Base-by-base conservation (phyloP, 257 asterid species). In the Ocimum tenuiflorum region DNA sequence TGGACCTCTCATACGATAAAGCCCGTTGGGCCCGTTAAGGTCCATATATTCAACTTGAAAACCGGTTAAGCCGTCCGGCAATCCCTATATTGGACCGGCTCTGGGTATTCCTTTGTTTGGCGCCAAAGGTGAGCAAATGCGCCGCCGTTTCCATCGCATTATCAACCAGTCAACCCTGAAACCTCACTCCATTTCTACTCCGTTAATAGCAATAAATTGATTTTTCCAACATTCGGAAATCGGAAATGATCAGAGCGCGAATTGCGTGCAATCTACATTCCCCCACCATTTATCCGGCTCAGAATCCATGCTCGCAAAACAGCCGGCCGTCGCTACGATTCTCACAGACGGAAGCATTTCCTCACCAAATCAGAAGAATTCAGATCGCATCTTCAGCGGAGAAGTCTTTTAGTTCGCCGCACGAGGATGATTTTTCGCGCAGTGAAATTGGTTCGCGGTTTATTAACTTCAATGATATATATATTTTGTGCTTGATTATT, bases 171-270 rank as follows among this genome's bases (percentile, higher is more conserved):
- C n/a, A n/a, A n/a, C n/a, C n/a, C 12, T 18, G 17, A 5, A n/a
- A 60, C 7, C 49, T 43, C 66, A 2, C 10, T 19, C 60, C 19
- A 49, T 49, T 18, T 9, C 59, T 23, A 11, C 38, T 4, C 19
- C 9, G 62, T 52, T 10, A 52, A 4, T 45, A 23, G 38, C 7
- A 54, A 29, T 31, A 23, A 7, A 22, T 52, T 5, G 22, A 31
- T 33, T 66, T 1, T 2, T 13, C 14, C 39, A 36, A 5, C 38
- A 55, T n/a, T n/a, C n/a, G n/a, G n/a, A n/a, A n/a, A 6, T 48
- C 58, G 29, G 61, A 65, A 35, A 75, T 75, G 80, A 75, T 65
- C 29, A 70, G 14, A 52, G 65, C 80, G 49, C 65, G 55, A 52
- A 48, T 42, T 13, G 54, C 73, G 1, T 39, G 52, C 74, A 33